Base-by-base conservation (phyloP, 768 basidiomycete species). In the Russula vinacea region DNA sequence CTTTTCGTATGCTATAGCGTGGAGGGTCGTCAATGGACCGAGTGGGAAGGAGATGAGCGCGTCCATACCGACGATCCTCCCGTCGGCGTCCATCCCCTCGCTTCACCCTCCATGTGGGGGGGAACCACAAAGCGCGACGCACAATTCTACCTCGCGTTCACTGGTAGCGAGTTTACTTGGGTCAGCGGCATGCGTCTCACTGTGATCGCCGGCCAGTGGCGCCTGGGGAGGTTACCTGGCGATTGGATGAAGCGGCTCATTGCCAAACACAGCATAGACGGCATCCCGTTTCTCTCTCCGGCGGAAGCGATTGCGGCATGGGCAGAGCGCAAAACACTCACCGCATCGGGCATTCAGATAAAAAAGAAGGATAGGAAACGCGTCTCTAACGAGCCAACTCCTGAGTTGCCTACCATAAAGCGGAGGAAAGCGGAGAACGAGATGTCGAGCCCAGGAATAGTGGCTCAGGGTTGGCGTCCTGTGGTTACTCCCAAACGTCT, bases 21-120 rank as follows among this genome's bases (percentile, higher is more conserved):
- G 5, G 51, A 60, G 29, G 59, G 59, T 22, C 59, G 32, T 33
- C 59, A 52, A 10, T 60, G 59, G 59, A 22, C 59, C 6, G 50
- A 53, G 22, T 60, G 59, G 59, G 59, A 60, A 40, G 59, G 59
- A 39, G 59, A 60, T 32, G 51, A 60, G 9, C 59, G 59, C n/a
- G 37, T 60, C 5, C 51, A 60, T 16, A 11, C 40, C 26, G 40
- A 53, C 6, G 42, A 53, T 33, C 59, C 59, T 32, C 40, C 59
- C 5, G 59, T 60, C 13, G 40, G 59, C 9, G 32, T 60, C 17
- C 59, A 60, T 16, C 59, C 59, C 5, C 50, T 60, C 47, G 59
- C 16, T 51, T 60, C 59, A 19, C 59, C 59, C 10, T 51, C 59
- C 17, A 26, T 53, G 39, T 60, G 49, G 50, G 59, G 29, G 17